These are phyloP conservation scores for Pichia sp. DNA, from an alignment of 1,139 yeast species.

Conservation along the genomic window DNA sequence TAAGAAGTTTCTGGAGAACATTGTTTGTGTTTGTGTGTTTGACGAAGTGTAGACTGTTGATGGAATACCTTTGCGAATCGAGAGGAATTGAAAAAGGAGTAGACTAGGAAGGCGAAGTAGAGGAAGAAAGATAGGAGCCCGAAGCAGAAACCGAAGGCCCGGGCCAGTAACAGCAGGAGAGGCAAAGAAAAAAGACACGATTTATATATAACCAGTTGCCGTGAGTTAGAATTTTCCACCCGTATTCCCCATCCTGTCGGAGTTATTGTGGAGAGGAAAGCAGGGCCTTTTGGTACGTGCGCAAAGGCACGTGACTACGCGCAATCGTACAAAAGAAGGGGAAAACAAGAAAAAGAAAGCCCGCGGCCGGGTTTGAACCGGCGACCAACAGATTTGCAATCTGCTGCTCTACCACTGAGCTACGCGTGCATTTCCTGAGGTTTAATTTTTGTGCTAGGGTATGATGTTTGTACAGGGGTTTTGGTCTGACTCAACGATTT, in stretches of 20 bases:
- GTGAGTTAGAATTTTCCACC: neutral
- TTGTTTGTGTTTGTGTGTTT: conserved; percentile 12
- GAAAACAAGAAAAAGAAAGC: conserved; percentile 38
- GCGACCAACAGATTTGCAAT: conserved; percentile 90
- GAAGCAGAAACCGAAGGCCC: neutral
- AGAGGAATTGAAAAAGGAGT: neutral
- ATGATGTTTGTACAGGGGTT: neutral
- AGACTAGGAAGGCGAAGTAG: neutral
- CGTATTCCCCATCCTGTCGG: neutral
- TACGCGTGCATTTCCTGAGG: conserved; percentile 34
- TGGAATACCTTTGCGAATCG: neutral
- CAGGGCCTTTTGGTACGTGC: neutral
- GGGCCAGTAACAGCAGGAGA: neutral
- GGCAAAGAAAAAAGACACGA: neutral
- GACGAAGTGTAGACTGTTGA: neutral
- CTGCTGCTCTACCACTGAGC: conserved; percentile 94
- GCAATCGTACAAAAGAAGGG: neutral
- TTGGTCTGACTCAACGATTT: too few species aligned
- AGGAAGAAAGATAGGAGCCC: neutral
- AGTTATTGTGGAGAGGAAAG: neutral
- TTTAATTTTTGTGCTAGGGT: neutral
- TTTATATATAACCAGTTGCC: neutral
- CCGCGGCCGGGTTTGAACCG: conserved; percentile 81
- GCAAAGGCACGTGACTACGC: conserved; percentile 13
- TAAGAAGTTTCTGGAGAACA: conserved; percentile 32